Conservation (phyloP, 139 green algal species). For the Spirogloea muscicola region DNA sequence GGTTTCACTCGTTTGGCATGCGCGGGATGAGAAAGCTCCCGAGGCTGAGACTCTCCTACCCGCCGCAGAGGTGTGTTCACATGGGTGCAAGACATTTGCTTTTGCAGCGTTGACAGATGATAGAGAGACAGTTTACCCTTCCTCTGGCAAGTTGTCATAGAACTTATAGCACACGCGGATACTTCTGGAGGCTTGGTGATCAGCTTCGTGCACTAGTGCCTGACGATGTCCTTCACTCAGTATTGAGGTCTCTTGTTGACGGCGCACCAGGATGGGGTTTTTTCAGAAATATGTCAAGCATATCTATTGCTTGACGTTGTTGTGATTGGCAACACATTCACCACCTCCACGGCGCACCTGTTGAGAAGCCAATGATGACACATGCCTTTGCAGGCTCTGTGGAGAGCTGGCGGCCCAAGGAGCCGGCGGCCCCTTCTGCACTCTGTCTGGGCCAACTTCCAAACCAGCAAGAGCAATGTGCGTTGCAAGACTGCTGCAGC, state of each 20-base stretch:
- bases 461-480: conserved; percentile 57
- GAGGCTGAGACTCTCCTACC: conserved; percentile 7
- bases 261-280: neutral
- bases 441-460: conserved; percentile 69
- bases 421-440: conserved; percentile 53
- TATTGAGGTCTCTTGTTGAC: no score
- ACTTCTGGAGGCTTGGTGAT: neutral
- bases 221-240: neutral
- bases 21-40: conserved; percentile 21
- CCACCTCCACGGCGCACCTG: no score
- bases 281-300: neutral
- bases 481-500: neutral
- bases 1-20: conserved; percentile 44
- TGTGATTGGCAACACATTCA: no score
- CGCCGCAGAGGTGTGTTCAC: conserved; percentile 22
- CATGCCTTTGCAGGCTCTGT: conserved; percentile 21
- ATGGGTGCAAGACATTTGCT: no score
- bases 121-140: neutral
- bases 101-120: no score
- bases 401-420: neutral
- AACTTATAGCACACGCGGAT: neutral
- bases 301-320: no score
- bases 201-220: neutral
- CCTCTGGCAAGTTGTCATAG: neutral
- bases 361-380: neutral